These are phyloP conservation scores for Auriculariales sp. DNA, from an alignment of 768 basidiomycete species.

Conservation along the genomic window DNA sequence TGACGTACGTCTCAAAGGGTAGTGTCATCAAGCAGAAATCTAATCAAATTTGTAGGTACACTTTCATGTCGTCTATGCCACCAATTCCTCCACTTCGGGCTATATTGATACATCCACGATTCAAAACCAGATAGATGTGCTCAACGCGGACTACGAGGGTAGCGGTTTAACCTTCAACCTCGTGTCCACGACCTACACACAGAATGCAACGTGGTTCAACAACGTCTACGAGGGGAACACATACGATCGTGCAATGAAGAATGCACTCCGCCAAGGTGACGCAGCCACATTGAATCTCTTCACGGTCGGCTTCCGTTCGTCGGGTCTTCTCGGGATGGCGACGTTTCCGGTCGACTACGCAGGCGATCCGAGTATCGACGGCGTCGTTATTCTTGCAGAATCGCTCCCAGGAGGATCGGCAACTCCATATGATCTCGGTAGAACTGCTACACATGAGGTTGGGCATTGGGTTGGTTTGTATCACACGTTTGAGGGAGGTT, in stretches of 20 bases:
- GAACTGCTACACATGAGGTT: constrained; percentile 22
- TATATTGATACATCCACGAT: too few species aligned
- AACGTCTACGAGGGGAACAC: constrained; percentile 20
- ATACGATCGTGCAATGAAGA: constrained; percentile 5
- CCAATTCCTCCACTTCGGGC: too few species aligned
- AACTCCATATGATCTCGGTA: constrained; percentile 7
- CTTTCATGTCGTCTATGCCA: too few species aligned
- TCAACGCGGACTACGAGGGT: constrained; percentile 26
- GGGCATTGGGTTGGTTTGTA: constrained; percentile 26
- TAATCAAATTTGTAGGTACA: too few species aligned
- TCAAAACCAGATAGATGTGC: constrained; percentile 23
- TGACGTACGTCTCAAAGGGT: too few species aligned
- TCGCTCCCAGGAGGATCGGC: constrained; percentile 15
- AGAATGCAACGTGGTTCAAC: constrained; percentile 34
- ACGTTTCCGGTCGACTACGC: constrained; percentile 22
- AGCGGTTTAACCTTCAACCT: constrained; percentile 27
- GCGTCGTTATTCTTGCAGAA: constrained; percentile 19
- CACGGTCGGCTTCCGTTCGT: constrained; percentile 4
- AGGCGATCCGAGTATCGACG: constrained; percentile 17
- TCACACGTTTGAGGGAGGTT: constrained; percentile 25
- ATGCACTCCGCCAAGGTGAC: neutral
- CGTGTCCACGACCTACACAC: constrained; percentile 25
- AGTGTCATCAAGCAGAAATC: too few species aligned
- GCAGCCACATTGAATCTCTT: neutral
- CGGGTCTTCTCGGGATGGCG: constrained; percentile 31